phyloP scores from a whole-genome alignment of 345 rosid species.

The Odontarrhena argentea region DNA sequence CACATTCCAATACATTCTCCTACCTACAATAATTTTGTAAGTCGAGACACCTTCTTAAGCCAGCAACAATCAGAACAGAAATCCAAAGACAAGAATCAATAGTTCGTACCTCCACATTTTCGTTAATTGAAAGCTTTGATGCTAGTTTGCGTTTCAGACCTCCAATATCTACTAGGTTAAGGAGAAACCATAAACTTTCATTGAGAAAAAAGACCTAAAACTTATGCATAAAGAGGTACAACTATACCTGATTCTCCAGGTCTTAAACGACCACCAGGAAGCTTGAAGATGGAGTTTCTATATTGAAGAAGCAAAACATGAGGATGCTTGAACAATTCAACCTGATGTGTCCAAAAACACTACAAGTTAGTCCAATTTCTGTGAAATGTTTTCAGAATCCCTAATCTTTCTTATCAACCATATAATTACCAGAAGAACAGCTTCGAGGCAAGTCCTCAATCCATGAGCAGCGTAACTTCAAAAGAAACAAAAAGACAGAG shows the following conservation, averaged over 20 bases:
- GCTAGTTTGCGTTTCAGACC: slow-evolving; percentile 80
- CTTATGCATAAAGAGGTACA: background rate
- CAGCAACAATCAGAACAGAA: background rate
- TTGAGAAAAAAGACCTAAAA: background rate
- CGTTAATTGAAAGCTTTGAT: slow-evolving; percentile 58
- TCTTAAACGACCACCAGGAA: slow-evolving; percentile 86
- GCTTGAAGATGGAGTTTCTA: slow-evolving; percentile 67
- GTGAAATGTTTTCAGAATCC: background rate
- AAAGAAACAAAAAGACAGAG: background rate
- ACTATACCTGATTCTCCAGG: slow-evolving; percentile 72
- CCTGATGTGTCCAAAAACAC: slow-evolving; percentile 47
- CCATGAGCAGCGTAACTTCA: slow-evolving; percentile 70
- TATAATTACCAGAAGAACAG: slow-evolving; percentile 66
- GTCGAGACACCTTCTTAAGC: slow-evolving; percentile 10
- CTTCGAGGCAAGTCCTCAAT: slow-evolving; percentile 80
- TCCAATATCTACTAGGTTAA: slow-evolving; percentile 51
- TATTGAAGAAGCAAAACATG: slow-evolving; percentile 76
- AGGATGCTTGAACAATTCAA: slow-evolving; percentile 85
- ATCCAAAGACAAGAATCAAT: slow-evolving; percentile 1
- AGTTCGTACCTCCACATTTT: slow-evolving; percentile 62
- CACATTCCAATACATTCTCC: slow-evolving; percentile 86
- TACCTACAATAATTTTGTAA: slow-evolving; percentile 44
- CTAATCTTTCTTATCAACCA: slow-evolving; percentile 9
- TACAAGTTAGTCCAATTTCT: background rate
- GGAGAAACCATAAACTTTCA: background rate